Conservation (phyloP, 305 asterid genomes). For the Euphrasia arctica region DNA sequence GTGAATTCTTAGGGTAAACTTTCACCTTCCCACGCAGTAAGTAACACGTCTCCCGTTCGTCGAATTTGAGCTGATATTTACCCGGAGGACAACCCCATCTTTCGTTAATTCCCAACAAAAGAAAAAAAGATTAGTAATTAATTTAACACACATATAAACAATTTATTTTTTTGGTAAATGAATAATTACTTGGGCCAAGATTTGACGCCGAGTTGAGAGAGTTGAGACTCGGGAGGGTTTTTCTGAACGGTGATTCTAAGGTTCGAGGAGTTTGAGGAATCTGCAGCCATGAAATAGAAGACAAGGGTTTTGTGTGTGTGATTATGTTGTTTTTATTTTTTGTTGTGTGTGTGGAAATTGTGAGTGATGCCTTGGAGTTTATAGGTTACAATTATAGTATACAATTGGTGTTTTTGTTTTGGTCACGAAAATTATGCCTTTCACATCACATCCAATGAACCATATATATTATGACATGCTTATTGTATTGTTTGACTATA, state of each 20-base stretch:
- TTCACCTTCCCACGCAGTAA: slow-evolving; percentile 73
- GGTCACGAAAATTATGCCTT: slow-evolving; percentile 23
- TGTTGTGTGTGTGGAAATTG: background rate
- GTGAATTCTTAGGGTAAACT: slow-evolving; percentile 55
- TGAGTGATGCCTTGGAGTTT: background rate
- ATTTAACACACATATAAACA: background rate
- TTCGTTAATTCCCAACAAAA: background rate
- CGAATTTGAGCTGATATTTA: slow-evolving; percentile 69
- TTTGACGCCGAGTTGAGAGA: slow-evolving; percentile 72
- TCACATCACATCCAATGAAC: slow-evolving; percentile 30
- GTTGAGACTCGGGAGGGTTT: slow-evolving; percentile 66
- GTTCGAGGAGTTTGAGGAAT: slow-evolving; percentile 45
- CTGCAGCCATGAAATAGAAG: slow-evolving; percentile 45
- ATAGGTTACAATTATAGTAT: background rate
- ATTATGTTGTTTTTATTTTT: background rate
- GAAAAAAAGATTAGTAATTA: background rate
- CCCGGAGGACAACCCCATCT: slow-evolving; percentile 96
- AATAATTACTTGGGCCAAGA: slow-evolving; percentile 82
- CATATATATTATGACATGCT: background rate
- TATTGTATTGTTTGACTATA: background rate
- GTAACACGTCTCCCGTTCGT: slow-evolving; percentile 77
- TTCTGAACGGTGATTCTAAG: slow-evolving; percentile 62
- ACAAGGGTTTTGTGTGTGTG: background rate
- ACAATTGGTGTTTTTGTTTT: too few species aligned
- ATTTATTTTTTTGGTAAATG: background rate